phyloP scores from a whole-genome alignment of 192 early-diverging fungal genomes.

The Coemansia sp. region DNA sequence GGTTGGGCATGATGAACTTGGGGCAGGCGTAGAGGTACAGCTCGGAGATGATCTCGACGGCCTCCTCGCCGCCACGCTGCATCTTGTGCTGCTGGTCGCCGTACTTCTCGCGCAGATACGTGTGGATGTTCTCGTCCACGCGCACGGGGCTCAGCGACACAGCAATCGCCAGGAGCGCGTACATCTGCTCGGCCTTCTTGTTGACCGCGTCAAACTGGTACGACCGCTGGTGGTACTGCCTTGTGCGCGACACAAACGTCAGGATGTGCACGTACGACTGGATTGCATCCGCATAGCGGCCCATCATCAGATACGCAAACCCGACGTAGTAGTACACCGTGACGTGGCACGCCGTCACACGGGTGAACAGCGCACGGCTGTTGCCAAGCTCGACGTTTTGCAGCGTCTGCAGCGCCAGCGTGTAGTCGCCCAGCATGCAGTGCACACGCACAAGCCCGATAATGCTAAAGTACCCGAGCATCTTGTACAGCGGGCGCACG shows the following conservation, averaged over 20 bases:
- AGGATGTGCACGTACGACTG: constrained; percentile 89
- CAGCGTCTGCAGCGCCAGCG: constrained; percentile 92
- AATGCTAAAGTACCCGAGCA: constrained; percentile 96
- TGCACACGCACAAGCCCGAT: constrained; percentile 92
- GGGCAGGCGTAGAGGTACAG: constrained; percentile 91
- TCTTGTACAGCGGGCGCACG: constrained; percentile 86
- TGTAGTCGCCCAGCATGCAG: constrained; percentile 95
- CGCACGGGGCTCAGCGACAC: constrained; percentile 90
- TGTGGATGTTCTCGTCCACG: constrained; percentile 93
- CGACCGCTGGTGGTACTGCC: constrained; percentile 91
- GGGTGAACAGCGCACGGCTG: constrained; percentile 86
- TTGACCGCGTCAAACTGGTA: constrained; percentile 89
- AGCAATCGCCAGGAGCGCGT: constrained; percentile 87
- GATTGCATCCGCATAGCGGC: constrained; percentile 94
- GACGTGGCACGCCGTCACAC: constrained; percentile 96
- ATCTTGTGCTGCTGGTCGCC: constrained; percentile 87
- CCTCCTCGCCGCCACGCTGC: constrained; percentile 87
- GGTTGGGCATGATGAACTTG: constrained; percentile 91
- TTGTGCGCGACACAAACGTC: constrained; percentile 85
- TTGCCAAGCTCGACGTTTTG: constrained; percentile 94
- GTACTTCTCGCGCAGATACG: constrained; percentile 85
- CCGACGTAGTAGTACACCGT: constrained; percentile 98
- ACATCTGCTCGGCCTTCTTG: constrained; percentile 96
- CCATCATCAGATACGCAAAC: constrained; percentile 98
- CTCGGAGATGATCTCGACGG: constrained; percentile 79